Conservation (phyloP, 176 grass and related monocot species). For the Leersia perrieri region DNA sequence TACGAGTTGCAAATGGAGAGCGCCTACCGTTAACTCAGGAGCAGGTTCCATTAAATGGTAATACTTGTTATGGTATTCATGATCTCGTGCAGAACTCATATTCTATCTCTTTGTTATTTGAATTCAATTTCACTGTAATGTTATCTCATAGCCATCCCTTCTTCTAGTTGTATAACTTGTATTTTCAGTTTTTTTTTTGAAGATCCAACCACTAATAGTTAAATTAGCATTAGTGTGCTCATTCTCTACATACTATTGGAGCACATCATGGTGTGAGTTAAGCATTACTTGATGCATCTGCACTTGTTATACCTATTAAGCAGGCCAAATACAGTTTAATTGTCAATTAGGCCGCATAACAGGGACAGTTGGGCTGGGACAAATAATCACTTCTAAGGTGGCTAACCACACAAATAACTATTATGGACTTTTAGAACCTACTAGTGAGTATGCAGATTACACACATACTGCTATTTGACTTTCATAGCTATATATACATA, state of each 20-base stretch:
- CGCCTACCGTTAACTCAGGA: constrained; percentile 71
- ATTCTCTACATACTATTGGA: neutral
- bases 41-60: constrained; percentile 81
- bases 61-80: constrained; percentile 16
- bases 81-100: neutral
- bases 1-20: constrained; percentile 93
- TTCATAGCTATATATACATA: neutral
- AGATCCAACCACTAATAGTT: neutral
- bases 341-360: neutral
- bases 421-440: neutral
- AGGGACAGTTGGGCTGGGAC: no score
- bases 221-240: neutral
- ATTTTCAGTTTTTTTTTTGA: constrained; percentile 1
- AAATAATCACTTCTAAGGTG: neutral
- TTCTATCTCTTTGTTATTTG: neutral
- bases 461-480: constrained; percentile 3
- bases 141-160: neutral
- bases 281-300: neutral
- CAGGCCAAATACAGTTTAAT: neutral
- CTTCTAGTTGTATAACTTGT: neutral
- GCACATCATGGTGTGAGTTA: neutral
- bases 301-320: neutral
- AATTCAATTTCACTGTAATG: neutral
- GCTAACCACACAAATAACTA: neutral
- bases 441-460: neutral